These are phyloP conservation scores for Pseudodiploospora longispora DNA, from an alignment of 2,329 filamentous ascomycete genomes.

Conservation along the genomic window DNA sequence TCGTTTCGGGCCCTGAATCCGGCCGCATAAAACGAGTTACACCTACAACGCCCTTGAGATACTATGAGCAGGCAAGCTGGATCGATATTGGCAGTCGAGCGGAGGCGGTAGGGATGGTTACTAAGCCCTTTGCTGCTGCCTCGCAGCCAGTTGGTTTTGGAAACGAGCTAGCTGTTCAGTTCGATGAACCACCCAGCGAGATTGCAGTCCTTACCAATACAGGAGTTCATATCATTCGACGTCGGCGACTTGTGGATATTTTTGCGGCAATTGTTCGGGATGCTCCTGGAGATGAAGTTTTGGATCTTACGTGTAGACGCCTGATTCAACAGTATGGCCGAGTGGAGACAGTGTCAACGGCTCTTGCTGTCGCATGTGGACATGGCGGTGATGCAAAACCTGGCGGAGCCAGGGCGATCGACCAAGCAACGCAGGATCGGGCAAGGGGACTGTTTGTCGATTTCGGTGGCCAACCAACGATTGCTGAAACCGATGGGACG, in stretches of 20 bases:
- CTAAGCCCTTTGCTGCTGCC: constrained; percentile 62
- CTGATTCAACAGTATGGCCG: constrained; percentile 84
- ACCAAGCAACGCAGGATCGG: constrained; percentile 77
- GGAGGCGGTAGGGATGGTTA: constrained; percentile 72
- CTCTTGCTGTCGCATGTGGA: constrained; percentile 88
- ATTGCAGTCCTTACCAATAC: constrained; percentile 87
- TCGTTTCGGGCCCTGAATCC: constrained; percentile 80
- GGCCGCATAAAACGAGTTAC: constrained; percentile 65
- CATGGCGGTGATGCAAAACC: constrained; percentile 71
- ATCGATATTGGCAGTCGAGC: constrained; percentile 64
- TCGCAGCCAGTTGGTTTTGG: constrained; percentile 70
- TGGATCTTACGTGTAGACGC: constrained; percentile 73
- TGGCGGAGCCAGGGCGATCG: constrained; percentile 67
- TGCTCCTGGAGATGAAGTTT: constrained; percentile 66
- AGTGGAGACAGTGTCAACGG: constrained; percentile 81
- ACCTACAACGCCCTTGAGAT: constrained; percentile 46
- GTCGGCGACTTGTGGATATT: constrained; percentile 81
- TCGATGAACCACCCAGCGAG: constrained; percentile 72
- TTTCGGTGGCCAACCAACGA: constrained; percentile 77
- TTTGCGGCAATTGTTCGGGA: constrained; percentile 76
- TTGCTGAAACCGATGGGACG: constrained; percentile 69
- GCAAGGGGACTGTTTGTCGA: constrained; percentile 87
- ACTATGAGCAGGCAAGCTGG: constrained; percentile 74
- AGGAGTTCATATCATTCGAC: constrained; percentile 77
- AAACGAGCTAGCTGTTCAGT: constrained; percentile 95